A percentile compares a stretch with the other conserved stretches of the same genome.
phyloP scores from a whole-genome alignment of 164 flowering plant genomes.

The Nymphaea colorata region DNA sequence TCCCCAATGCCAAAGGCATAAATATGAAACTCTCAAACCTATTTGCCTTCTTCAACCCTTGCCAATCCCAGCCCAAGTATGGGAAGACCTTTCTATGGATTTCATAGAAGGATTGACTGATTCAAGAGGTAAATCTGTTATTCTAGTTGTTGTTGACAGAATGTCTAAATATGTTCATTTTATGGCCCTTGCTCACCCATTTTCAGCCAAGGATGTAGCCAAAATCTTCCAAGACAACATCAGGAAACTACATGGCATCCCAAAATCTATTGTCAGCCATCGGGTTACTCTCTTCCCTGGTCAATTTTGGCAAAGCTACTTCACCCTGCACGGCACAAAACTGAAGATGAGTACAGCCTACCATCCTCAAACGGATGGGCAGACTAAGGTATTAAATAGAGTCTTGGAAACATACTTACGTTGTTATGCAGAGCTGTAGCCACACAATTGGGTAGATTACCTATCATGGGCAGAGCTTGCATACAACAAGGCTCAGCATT shows the following conservation, averaged over 20 bases:
- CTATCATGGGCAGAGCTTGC: slow-evolving; percentile 3
- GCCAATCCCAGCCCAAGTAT: background rate
- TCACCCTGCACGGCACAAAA: background rate
- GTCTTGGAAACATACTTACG: background rate
- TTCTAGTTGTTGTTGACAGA: background rate
- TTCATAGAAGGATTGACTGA: slow-evolving; percentile 2
- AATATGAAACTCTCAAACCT: background rate
- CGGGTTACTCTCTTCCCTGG: slow-evolving; percentile 3
- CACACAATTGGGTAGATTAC: background rate
- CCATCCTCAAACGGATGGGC: background rate
- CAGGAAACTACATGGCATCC: slow-evolving; percentile 4
- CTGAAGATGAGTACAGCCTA: background rate
- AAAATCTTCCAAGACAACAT: background rate
- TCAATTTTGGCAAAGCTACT: background rate
- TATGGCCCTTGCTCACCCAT: background rate
- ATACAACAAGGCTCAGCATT: slow-evolving; percentile 1
- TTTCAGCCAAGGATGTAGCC: background rate
- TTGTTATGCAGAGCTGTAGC: background rate
- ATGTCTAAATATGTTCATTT: slow-evolving; percentile 1
- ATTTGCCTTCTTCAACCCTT: background rate
- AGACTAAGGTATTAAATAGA: slow-evolving; percentile 3
- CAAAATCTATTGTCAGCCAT: slow-evolving; percentile 1
- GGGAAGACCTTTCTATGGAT: slow-evolving; percentile 1
- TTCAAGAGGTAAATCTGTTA: background rate
- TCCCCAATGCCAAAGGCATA: background rate